Percentiles rank a stretch among this genome's conserved stretches.
Evolutionary conservation across 495 filamentous ascomycete species (phyloP).

Genomic region (Aspergillus biplanus): DNA sequence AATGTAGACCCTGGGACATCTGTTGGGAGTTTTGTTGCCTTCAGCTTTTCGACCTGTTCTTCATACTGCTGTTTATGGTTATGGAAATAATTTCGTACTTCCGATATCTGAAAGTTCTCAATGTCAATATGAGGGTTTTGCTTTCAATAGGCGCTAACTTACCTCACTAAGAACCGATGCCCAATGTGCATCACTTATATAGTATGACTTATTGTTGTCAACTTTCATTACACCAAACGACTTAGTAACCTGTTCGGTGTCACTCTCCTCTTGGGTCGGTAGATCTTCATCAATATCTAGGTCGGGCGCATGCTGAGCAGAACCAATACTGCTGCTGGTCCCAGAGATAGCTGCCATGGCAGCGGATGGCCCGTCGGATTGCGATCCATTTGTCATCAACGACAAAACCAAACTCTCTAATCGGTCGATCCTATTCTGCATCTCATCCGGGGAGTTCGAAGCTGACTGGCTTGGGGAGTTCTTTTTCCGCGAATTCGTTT

Average conservation of each 20-base stretch:
- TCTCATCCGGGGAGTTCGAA: slow-evolving; percentile 80
- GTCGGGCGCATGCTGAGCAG: slow-evolving; percentile 57
- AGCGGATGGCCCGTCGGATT: slow-evolving; percentile 64
- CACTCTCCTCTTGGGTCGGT: slow-evolving; percentile 67
- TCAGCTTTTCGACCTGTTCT: slow-evolving; percentile 64
- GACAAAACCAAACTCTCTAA: slow-evolving; percentile 93
- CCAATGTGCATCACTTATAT: slow-evolving; percentile 91
- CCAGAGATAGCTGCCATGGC: slow-evolving; percentile 66
- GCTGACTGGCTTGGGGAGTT: slow-evolving; percentile 61
- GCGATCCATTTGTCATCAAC: slow-evolving; percentile 89
- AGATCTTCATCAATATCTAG: slow-evolving; percentile 60
- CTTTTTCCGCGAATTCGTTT: slow-evolving; percentile 76
- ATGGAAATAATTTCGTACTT: slow-evolving; percentile 88
- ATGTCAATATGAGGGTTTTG: slow-evolving; percentile 9
- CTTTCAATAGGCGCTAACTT: slow-evolving; percentile 21
- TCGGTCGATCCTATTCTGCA: slow-evolving; percentile 98
- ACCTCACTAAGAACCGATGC: slow-evolving; percentile 83
- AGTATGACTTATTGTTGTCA: slow-evolving; percentile 80
- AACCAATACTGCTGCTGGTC: slow-evolving; percentile 60
- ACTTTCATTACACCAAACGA: slow-evolving; percentile 90
- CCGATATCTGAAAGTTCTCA: slow-evolving; percentile 65
- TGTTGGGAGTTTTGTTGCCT: slow-evolving; percentile 60
- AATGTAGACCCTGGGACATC: slow-evolving; percentile 68
- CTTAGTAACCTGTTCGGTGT: slow-evolving; percentile 83
- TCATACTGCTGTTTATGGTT: slow-evolving; percentile 71